These are phyloP conservation scores for Ophiostoma ulmi DNA, from an alignment of 2,329 filamentous ascomycete genomes.

Conservation along the genomic window DNA sequence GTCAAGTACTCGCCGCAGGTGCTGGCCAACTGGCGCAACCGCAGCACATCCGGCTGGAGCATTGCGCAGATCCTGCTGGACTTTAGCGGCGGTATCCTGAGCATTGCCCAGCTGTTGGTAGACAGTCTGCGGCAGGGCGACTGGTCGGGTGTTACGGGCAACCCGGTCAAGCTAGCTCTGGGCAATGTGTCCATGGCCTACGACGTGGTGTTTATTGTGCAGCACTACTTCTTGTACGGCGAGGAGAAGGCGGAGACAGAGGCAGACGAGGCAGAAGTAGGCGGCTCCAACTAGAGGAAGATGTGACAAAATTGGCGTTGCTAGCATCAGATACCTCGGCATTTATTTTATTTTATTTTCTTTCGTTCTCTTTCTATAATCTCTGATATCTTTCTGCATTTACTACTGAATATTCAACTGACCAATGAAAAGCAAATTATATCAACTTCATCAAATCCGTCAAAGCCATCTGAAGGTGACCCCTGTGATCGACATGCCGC, in stretches of 20 bases:
- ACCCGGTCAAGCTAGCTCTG: conserved; percentile 83
- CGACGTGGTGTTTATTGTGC: conserved; percentile 76
- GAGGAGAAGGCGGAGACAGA: neutral
- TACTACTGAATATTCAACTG: neutral
- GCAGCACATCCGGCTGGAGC: conserved; percentile 82
- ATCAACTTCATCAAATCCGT: neutral
- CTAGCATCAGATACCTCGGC: neutral
- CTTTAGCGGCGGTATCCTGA: conserved; percentile 73
- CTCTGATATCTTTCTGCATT: neutral
- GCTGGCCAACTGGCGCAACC: conserved; percentile 74
- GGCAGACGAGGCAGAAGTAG: neutral
- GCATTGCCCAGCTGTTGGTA: conserved; percentile 72
- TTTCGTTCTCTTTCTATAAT: neutral
- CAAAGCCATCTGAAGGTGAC: neutral
- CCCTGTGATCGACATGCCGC: neutral
- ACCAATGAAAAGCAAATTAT: no score
- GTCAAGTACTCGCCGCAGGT: conserved; percentile 92
- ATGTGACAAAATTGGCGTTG: neutral
- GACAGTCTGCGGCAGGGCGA: conserved; percentile 80
- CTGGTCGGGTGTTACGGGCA: conserved; percentile 87
- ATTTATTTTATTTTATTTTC: neutral
- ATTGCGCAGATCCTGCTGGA: conserved; percentile 82
- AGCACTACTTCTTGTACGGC: conserved; percentile 79
- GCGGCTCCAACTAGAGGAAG: neutral
- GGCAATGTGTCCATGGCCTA: conserved; percentile 83